Evolutionary conservation across 2,329 filamentous ascomycete species (phyloP).

Genomic region (Beauveria medogensis): DNA sequence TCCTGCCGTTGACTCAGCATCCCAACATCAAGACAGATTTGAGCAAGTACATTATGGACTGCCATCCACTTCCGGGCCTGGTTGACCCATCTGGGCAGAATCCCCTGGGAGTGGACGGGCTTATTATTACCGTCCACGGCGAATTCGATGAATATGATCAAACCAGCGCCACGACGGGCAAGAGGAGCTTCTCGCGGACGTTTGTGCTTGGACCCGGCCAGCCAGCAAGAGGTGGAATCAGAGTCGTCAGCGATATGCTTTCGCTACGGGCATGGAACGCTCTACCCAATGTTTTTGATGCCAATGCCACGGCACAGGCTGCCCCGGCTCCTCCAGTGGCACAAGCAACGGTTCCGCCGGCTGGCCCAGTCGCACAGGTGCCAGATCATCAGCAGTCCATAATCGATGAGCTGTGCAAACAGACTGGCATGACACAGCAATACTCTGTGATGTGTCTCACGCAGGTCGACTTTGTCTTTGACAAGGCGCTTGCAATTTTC

Average conservation of each 20-base stretch:
- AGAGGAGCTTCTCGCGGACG: constrained; percentile 74
- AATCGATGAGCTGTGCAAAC: constrained; percentile 65
- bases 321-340: constrained; percentile 14
- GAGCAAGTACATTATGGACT: constrained; percentile 75
- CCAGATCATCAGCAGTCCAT: constrained; percentile 56
- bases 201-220: constrained; percentile 72
- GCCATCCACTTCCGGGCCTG: constrained; percentile 63
- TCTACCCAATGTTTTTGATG: constrained; percentile 35
- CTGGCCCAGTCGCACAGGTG: constrained; percentile 18
- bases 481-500: constrained; percentile 67
- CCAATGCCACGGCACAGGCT: constrained; percentile 19
- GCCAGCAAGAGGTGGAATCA: constrained; percentile 53
- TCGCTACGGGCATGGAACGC: constrained; percentile 58
- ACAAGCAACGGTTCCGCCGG: constrained; percentile 1
- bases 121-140: constrained; percentile 72
- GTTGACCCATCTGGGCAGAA: constrained; percentile 60
- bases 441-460: constrained; percentile 76
- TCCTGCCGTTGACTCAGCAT: constrained; percentile 65
- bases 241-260: constrained; percentile 74
- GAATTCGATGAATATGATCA: constrained; percentile 70
- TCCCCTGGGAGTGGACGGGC: constrained; percentile 61
- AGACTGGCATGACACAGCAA: constrained; percentile 71
- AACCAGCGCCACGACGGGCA: constrained; percentile 45
- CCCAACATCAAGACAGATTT: constrained; percentile 59
- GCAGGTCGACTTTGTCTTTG: constrained; percentile 72